Evolutionary conservation across 352 stramenopile species (phyloP), one percentile per base, ranked within the genome.

Genomic region (Phytophthora megakarya): DNA sequence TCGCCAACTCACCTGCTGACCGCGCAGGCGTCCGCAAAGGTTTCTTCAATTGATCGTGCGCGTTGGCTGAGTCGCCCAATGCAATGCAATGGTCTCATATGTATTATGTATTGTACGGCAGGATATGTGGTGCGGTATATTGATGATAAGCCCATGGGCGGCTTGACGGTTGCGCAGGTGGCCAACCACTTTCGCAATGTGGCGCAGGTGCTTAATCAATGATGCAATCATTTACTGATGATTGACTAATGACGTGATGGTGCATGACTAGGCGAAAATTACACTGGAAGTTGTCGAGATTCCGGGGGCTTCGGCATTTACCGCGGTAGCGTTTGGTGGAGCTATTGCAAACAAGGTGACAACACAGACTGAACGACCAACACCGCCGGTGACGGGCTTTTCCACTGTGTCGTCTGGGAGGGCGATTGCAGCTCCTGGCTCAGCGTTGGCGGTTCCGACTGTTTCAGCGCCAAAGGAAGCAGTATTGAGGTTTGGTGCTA

Each of bases 1-100:
- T 88, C 33, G 67, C 70, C 13, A 62, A 83, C 39, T 89, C 78
- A 15, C 69, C 81, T 21, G 83, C 81, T 15, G 66, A 59, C n/a
- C 83, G 83, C 52, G 81, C 78, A 13, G 78, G 81, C 33, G 55
- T 92, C 26, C 59, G 68, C 48, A 59, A 66, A 83, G 79, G 79
- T 88, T 61, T 45, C 33, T 33, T 58, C 45, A 28, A 13, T 37
- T 26, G 19, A 33, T 44, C 26, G 52, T 58, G 61, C 49, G 40
- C 48, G 8, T 61, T 46, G 32, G n/a, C n/a, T n/a, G 19, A 28
- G 42, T 13, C 39, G 54, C 19, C 3, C 15, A 45, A 45, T 59
- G 13, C 8, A 25, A 12, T 53, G n/a, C 39, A 52, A 39, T 19
- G 18, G 12, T 35, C 30, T 60, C 12, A 53, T 5, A 19, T 9